Base-by-base conservation (phyloP, 1,139 yeast genomes). In the Pichia sp. region DNA sequence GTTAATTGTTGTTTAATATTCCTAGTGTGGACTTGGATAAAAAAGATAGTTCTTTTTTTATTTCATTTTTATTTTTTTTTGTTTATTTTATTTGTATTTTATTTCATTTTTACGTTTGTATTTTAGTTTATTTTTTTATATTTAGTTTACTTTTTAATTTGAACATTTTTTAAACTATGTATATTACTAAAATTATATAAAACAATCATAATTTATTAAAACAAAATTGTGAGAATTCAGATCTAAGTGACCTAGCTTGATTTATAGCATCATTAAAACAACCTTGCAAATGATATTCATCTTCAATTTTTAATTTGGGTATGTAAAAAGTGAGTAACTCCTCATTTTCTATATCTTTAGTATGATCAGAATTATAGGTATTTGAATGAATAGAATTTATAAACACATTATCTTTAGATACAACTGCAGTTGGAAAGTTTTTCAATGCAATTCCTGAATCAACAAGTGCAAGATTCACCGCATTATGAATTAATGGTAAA, bases 401-500 rank as follows among this genome's bases (percentile, higher is more conserved):
- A 10, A 45, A 45, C 2, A 39, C 10, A 23, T 21, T 26, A 11
- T 34, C 29, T 8, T 34, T 19, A 9, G 35, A 19, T 72, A 52
- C 55, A 31, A 53, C 27, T 21, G 55, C 60, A 5, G 89, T 75
- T 2, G 88, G 88, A 41, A 89, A 65, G 57, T 88, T 95, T 44
- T 75, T 68, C 21, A 87, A 61, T 53, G 87, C 93, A 31, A 89
- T 79, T 6, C 87, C 88, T 0, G 96, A 81, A 60, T 89, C 93
- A 1, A 84, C 79, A 47, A 89, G 62, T 0, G 96, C 95, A 43
- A 86, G 60, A 7, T 85, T 74, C 2, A 83, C 69, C 40, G 83
- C 75, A 50, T 80, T 80, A 13, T 76, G 64, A 8, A 73, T 60
- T 67, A 76, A 60, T 47, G 72, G 66, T 35, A 71, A 60, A 33